Evolutionary conservation across 805 yeast genomes (phyloP).

Genomic region (Monosporozyma unispora): DNA sequence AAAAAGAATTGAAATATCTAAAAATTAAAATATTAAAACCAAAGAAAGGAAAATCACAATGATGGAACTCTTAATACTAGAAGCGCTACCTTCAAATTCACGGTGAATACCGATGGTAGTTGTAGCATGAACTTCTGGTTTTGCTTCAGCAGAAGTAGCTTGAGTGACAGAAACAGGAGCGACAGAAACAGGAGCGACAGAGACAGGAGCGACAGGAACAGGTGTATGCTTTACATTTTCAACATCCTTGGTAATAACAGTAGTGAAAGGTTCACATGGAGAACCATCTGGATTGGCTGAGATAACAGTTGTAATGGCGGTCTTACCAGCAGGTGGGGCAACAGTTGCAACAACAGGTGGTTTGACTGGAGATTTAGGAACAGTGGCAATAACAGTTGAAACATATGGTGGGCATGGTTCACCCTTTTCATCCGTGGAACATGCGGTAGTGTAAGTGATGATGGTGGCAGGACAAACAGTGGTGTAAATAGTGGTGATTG

Average conservation of each 20-base stretch:
- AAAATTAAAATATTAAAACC: neutral
- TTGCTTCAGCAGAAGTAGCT: too few species aligned
- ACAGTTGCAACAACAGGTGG: neutral
- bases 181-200: too few species aligned
- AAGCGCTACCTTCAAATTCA: neutral
- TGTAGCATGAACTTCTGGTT: constrained; percentile 7
- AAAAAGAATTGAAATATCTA: too few species aligned
- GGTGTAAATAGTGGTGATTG: neutral
- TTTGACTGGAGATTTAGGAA: neutral
- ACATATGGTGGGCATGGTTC: neutral
- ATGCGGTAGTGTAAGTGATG: neutral
- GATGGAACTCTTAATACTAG: neutral
- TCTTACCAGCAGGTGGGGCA: neutral
- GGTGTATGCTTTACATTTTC: too few species aligned
- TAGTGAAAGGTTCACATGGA: too few species aligned
- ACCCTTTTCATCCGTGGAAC: neutral
- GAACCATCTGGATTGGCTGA: too few species aligned
- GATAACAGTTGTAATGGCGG: too few species aligned
- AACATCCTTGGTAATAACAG: too few species aligned
- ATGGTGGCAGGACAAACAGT: neutral
- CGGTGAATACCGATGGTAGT: constrained; percentile 4
- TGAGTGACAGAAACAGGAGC: too few species aligned
- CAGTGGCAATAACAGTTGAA: neutral
- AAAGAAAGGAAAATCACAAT: neutral
- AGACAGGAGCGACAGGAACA: too few species aligned